Percentiles rank a stretch among this genome's conserved stretches.
These are phyloP conservation scores for Xylaria sp. DNA, from an alignment of 2,329 filamentous ascomycete genomes.

Conservation along the genomic window DNA sequence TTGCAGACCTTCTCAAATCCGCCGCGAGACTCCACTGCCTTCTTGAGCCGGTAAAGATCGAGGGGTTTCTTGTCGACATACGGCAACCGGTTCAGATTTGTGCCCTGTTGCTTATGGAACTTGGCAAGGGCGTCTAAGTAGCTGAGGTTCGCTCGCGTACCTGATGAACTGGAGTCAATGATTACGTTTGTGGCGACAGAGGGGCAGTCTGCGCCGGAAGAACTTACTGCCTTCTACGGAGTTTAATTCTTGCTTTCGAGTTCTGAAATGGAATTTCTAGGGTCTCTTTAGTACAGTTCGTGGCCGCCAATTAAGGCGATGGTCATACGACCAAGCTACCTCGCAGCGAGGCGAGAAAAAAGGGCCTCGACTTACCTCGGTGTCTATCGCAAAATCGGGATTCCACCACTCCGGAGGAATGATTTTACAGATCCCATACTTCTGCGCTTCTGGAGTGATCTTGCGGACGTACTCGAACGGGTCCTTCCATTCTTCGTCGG, in stretches of 20 bases:
- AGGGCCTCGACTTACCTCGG: constrained; percentile 67
- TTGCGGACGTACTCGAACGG: constrained; percentile 92
- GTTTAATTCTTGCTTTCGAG: constrained; percentile 93
- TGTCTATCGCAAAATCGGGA: constrained; percentile 93
- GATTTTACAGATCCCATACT: constrained; percentile 94
- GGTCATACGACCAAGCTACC: background rate
- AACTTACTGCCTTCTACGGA: constrained; percentile 93
- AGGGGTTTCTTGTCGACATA: constrained; percentile 97
- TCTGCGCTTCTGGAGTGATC: constrained; percentile 80
- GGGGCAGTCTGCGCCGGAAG: constrained; percentile 4
- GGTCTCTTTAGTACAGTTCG: constrained; percentile 15
- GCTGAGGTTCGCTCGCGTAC: constrained; percentile 91
- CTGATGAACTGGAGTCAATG: constrained; percentile 46
- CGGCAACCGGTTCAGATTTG: constrained; percentile 88
- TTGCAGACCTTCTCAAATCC: constrained; percentile 98
- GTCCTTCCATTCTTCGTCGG: constrained; percentile 91
- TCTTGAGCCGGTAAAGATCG: constrained; percentile 93
- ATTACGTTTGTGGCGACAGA: constrained; percentile 13
- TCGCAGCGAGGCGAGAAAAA: background rate
- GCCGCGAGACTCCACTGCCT: constrained; percentile 90
- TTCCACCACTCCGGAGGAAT: constrained; percentile 94
- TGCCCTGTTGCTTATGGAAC: constrained; percentile 96
- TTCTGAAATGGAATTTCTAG: constrained; percentile 95
- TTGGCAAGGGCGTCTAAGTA: constrained; percentile 95
- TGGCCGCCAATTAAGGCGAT: background rate